Percentiles rank a stretch among this genome's conserved stretches.
Conservation (phyloP, 495 filamentous ascomycete species). For the Cercophora scortea region DNA sequence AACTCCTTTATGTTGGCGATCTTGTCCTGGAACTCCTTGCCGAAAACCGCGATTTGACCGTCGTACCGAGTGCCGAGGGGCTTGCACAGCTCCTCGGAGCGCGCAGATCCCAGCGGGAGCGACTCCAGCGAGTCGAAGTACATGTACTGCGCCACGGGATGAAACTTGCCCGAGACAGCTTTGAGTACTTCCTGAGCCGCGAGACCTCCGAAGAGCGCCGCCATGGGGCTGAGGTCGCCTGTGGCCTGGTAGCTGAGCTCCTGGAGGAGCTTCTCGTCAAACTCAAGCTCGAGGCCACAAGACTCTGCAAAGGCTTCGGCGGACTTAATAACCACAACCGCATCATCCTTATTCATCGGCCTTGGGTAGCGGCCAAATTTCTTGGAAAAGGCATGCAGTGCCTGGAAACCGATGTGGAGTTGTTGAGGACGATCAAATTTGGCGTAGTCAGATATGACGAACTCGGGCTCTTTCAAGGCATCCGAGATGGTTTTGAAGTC, state of each 20-base stretch:
- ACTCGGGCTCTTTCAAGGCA: slow-evolving; percentile 77
- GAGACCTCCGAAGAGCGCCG: slow-evolving; percentile 91
- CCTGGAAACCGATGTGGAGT: slow-evolving; percentile 88
- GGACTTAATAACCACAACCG: slow-evolving; percentile 63
- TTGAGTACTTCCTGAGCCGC: slow-evolving; percentile 96
- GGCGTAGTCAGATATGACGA: slow-evolving; percentile 89
- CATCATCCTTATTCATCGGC: slow-evolving; percentile 79
- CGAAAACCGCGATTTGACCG: slow-evolving; percentile 95
- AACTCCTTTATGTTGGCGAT: slow-evolving; percentile 83
- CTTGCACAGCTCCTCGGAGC: slow-evolving; percentile 82
- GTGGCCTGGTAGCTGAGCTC: slow-evolving; percentile 95
- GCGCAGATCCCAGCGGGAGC: slow-evolving; percentile 60
- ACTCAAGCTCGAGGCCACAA: slow-evolving; percentile 64
- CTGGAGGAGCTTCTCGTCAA: slow-evolving; percentile 86
- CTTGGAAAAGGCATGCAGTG: slow-evolving; percentile 75
- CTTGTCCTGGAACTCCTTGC: slow-evolving; percentile 89
- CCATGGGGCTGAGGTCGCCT: slow-evolving; percentile 85
- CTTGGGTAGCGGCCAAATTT: slow-evolving; percentile 65
- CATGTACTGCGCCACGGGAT: slow-evolving; percentile 84
- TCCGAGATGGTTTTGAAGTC: slow-evolving; percentile 74
- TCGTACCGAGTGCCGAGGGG: slow-evolving; percentile 82
- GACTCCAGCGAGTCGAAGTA: slow-evolving; percentile 98
- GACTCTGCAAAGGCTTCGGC: slow-evolving; percentile 63
- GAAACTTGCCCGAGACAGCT: slow-evolving; percentile 95
- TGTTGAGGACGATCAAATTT: slow-evolving; percentile 93